phyloP scores from a whole-genome alignment of 192 early-diverging fungal genomes.

The Podochytrium sp. region DNA sequence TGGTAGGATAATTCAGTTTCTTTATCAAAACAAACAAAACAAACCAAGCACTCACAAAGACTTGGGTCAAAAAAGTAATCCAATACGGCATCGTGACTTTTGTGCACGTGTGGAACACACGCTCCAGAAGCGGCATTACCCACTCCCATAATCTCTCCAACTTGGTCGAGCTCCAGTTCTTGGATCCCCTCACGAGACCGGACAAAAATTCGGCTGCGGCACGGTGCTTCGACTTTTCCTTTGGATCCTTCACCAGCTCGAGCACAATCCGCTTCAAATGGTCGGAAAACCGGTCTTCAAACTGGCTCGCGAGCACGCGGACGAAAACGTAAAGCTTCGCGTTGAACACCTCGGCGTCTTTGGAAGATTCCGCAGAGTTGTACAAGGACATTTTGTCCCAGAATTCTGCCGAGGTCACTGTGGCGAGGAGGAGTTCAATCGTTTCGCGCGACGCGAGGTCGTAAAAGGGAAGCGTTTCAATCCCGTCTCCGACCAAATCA shows the following conservation, averaged over 20 bases:
- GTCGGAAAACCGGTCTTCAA: constrained; percentile 64
- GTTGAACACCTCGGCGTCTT: constrained; percentile 58
- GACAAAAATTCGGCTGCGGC: constrained; percentile 79
- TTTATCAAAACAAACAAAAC: background rate
- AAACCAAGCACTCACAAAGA: constrained; percentile 36
- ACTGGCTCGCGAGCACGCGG: constrained; percentile 32
- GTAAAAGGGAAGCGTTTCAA: constrained; percentile 49
- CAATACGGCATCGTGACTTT: constrained; percentile 80
- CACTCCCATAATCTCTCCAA: constrained; percentile 68
- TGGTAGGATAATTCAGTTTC: background rate
- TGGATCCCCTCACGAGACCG: constrained; percentile 84
- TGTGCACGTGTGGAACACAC: constrained; percentile 66
- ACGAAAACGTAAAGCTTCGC: constrained; percentile 66
- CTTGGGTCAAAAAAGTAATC: constrained; percentile 71
- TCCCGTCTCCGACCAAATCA: background rate
- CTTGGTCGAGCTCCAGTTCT: constrained; percentile 74
- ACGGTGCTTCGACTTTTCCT: constrained; percentile 79
- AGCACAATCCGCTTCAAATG: constrained; percentile 60
- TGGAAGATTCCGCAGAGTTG: constrained; percentile 63
- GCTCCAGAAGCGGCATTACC: constrained; percentile 65
- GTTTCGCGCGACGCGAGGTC: constrained; percentile 64
- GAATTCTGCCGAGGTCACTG: constrained; percentile 60
- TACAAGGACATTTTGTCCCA: constrained; percentile 71
- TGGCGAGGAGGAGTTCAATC: constrained; percentile 55
- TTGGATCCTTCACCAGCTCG: constrained; percentile 50